Evolutionary conservation across 1,139 yeast species (phyloP), one percentile per base, ranked within the genome.

Genomic region (Yamadazyma dushanensis): DNA sequence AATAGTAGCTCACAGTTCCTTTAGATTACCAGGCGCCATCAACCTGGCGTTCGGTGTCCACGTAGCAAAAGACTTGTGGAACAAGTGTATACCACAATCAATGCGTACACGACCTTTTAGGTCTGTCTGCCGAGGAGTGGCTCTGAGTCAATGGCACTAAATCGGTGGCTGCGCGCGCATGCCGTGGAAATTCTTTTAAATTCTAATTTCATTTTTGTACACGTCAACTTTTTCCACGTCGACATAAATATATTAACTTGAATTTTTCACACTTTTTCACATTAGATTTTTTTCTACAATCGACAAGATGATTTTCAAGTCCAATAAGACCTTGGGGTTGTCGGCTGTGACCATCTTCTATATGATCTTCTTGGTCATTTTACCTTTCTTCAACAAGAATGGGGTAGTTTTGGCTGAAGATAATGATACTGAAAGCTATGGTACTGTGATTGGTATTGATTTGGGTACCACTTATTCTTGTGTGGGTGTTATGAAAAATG

Each of bases 401-500:
- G 52, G 53, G 35, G 53, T 51, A 16, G 57, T 51, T n/a, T 42
- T 61, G 29, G 71, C 66, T 22, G 57, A 57, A 44, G 64, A 57
- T 37, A 62, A 58, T 36, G 80, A 61, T 33, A 62, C 69, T 27
- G 81, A 77, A 41, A 73, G 62, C 53, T 83, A 83, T 49, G 92
- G 90, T 51, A 83, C 90, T 5, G 92, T 83, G 29, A 83, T 84
- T 54, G 94, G 94, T 61, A 84, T 84, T 47, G 94, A 84, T 73
- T 77, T 89, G 63, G 96, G 96, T 57, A 87, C 96, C 32, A 67
- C 73, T 21, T 87, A 87, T 68, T 87, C 96, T 7, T 88, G 96
- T 78, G 96, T 88, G 34, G 96, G 95, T 57, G 95, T 86, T 32
- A 86, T 88, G 95, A 83, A 84, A 63, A 77, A 82, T 44, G 96